Percentiles rank a stretch among this genome's conserved stretches.
These are phyloP conservation scores for Fusarium secorum DNA, from an alignment of 2,329 filamentous ascomycete genomes.

Conservation along the genomic window DNA sequence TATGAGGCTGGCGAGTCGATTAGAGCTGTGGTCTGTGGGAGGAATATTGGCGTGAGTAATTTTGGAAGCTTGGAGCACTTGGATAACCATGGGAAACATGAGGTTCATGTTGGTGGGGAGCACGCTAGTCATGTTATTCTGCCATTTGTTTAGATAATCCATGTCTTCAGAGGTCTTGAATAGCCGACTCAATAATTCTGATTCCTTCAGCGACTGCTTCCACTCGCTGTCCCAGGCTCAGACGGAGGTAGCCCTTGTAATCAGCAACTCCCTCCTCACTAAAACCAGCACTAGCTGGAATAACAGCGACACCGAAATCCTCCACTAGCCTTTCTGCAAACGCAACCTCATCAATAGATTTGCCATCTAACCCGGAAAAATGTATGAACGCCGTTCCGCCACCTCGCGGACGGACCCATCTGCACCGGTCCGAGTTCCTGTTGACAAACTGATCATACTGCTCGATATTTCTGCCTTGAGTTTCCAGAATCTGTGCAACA, in stretches of 20 bases:
- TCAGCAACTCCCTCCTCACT: neutral
- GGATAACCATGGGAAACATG: slow-evolving; percentile 3
- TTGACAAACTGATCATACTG: neutral
- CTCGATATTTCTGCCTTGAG: neutral
- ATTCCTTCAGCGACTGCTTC: neutral
- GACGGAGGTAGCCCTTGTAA: neutral
- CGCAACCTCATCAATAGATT: neutral
- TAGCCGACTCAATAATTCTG: neutral
- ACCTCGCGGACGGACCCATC: neutral
- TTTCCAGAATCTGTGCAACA: neutral
- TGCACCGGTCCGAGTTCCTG: neutral
- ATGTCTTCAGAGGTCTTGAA: neutral
- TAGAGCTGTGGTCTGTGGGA: neutral
- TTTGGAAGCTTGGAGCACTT: slow-evolving; percentile 15
- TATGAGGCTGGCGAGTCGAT: slow-evolving; percentile 5
- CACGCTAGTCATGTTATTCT: slow-evolving; percentile 1
- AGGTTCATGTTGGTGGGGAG: neutral
- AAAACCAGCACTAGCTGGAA: neutral
- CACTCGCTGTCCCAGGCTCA: neutral
- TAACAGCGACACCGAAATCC: neutral
- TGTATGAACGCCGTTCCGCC: neutral
- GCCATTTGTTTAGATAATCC: neutral
- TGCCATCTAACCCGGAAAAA: neutral
- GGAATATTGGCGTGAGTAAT: slow-evolving; percentile 3
- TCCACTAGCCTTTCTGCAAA: neutral